Evolutionary conservation across 495 filamentous ascomycete genomes (phyloP), one percentile per base, ranked within the genome.

Genomic region (Ascobolus immersus): DNA sequence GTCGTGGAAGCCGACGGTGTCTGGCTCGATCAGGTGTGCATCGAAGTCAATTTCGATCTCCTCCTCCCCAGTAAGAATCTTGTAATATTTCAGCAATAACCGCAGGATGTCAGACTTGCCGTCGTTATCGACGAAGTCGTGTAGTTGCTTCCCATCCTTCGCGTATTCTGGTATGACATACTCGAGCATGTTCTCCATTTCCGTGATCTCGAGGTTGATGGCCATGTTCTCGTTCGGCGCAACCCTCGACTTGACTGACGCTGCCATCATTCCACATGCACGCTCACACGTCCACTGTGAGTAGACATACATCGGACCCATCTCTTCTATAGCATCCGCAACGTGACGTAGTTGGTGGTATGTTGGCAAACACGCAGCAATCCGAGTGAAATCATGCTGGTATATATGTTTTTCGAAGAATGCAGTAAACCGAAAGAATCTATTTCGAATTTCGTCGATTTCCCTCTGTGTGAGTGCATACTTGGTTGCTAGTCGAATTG

Each of bases 291-390:
- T n/a, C 39, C 39, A 41, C 20, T 41, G 30, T 2, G 21, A 38
- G n/a, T 41, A 38, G 4, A 34, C 28, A 15, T 28, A 34, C 29
- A 38, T 38, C 4, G 39, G 35, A 0, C 39, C 35, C 22, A 27
- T 19, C 28, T 18, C 38, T 2, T n/a, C 9, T 4, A 41, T 12
- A 2, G 17, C 35, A 4, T 38, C 11, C 4, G 39, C 28, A 0
- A 41, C 39, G 18, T 41, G 35, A 1, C 28, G n/a, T 2, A 38
- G 8, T 18, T 41, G 39, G 12, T 41, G 39, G 10, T 38, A 33
- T 0, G 38, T 25, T 1, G 39, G 35, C 1, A 41, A 20, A 8
- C 35, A 41, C 2, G 25, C 23, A 9, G 22, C 15, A 4, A 41
- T 9, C 10, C 39, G 9, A 13, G 6, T 13, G 19, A 14, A 38